These are phyloP conservation scores for Apiospora malaysiana DNA, from an alignment of 2,329 filamentous ascomycete species.

Conservation along the genomic window DNA sequence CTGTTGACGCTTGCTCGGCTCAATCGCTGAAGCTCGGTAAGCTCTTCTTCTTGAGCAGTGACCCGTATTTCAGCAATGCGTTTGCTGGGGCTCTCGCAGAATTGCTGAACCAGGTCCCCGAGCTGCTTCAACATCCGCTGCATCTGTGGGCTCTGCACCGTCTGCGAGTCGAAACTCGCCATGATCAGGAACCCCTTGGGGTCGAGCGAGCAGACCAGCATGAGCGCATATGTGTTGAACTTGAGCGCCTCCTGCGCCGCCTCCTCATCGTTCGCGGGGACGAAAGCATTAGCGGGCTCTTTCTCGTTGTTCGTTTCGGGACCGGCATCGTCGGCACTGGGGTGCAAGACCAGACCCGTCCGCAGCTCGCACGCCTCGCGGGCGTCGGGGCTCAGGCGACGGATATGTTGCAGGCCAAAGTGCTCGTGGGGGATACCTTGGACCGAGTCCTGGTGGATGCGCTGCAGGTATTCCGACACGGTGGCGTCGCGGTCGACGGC, in stretches of 20 bases:
- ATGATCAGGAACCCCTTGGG: conserved; percentile 62
- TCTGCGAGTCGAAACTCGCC: conserved; percentile 70
- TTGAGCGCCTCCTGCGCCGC: conserved; percentile 65
- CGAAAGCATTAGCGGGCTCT: conserved; percentile 55
- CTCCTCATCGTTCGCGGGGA: conserved; percentile 61
- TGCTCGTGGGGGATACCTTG: conserved; percentile 70
- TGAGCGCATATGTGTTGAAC: conserved; percentile 66
- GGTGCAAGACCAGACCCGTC: conserved; percentile 58
- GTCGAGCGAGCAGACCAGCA: conserved; percentile 68
- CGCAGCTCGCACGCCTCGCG: conserved; percentile 61
- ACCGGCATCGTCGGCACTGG: neutral
- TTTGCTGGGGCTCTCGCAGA: conserved; percentile 48
- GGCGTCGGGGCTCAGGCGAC: conserved; percentile 59
- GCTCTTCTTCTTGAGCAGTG: conserved; percentile 41
- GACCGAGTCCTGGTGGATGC: conserved; percentile 61
- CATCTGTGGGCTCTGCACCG: conserved; percentile 57
- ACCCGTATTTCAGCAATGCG: conserved; percentile 43
- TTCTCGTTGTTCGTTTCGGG: conserved; percentile 29
- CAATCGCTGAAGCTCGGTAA: conserved; percentile 39
- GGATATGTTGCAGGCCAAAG: conserved; percentile 65
- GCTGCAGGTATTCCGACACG: conserved; percentile 58
- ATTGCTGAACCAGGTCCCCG: conserved; percentile 53
- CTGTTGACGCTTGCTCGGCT: conserved; percentile 33
- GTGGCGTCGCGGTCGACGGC: conserved; percentile 48
- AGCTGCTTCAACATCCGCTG: conserved; percentile 59